Conservation (phyloP, 2,329 filamentous ascomycete genomes). For the Rhexocercosporidium sp. region DNA sequence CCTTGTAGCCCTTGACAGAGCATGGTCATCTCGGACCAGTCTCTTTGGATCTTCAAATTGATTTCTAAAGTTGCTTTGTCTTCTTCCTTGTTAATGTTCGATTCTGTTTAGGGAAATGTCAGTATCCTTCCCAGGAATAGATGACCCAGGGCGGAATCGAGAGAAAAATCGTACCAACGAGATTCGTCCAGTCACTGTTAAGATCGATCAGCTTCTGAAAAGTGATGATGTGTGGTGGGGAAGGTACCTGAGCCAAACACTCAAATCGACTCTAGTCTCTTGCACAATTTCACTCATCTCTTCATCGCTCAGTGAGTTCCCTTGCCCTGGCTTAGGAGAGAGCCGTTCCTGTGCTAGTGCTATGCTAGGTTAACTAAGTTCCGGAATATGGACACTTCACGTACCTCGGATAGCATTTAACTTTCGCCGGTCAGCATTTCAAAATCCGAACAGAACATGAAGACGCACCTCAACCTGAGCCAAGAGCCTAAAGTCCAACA, state of each 20-base stretch:
- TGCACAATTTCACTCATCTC: slow-evolving; percentile 49
- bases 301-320: slow-evolving; percentile 40
- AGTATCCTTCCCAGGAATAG: too few species aligned
- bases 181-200: slow-evolving; percentile 44
- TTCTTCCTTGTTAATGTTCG: slow-evolving; percentile 21
- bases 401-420: slow-evolving; percentile 32
- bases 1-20: slow-evolving; percentile 53
- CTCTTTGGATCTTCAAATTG: slow-evolving; percentile 56
- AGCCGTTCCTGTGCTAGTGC: slow-evolving; percentile 46
- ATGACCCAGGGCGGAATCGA: too few species aligned
- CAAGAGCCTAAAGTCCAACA: slow-evolving; percentile 29
- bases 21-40: slow-evolving; percentile 58
- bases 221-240: too few species aligned
- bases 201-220: not conserved
- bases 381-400: not conserved
- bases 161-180: slow-evolving; percentile 45
- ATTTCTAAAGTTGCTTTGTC: slow-evolving; percentile 48
- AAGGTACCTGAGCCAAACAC: slow-evolving; percentile 52
- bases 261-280: slow-evolving; percentile 53
- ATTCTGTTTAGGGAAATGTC: slow-evolving; percentile 18
- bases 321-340: slow-evolving; percentile 42
- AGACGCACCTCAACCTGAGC: slow-evolving; percentile 31
- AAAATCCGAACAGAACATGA: not conserved
- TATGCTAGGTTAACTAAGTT: slow-evolving; percentile 37
- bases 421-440: slow-evolving; percentile 6